Base-by-base conservation (phyloP, 768 basidiomycete species). In the Calocera cornea region DNA sequence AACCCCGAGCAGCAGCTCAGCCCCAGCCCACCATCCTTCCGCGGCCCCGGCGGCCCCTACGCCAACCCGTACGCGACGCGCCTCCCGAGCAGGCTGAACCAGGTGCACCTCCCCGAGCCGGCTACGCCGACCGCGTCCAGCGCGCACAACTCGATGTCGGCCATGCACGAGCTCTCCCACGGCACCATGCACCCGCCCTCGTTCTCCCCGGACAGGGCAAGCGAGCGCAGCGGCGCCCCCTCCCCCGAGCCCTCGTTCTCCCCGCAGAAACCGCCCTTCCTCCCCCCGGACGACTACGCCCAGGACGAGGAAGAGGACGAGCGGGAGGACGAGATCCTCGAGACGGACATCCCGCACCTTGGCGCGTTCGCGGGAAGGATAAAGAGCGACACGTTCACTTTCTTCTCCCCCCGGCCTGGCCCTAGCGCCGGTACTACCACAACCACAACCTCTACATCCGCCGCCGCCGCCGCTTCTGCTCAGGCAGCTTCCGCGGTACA, bases 351-450 rank as follows among this genome's bases (percentile, higher is more conserved):
- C 63, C 81, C 83, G 2, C 79, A 82, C 68, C 81, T 82, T 31
- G 71, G 71, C 73, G 75, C 64, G 2, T 72, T 72, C 16, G 78
- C 80, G 64, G 81, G 79, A 14, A 80, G 77, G 22, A 84, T 80
- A 68, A 75, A 81, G 17, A 80, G 78, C 69, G 66, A 83, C 63
- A 81, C 82, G 10, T 86, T 84, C 73, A 82, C 83, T 69, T 93
- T 93, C 73, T 91, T 91, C 0, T 93, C 92, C 73, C 75, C 84
- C 79, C 85, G n/a, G 86, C 89, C 71, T 76, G 70, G n/a, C n/a
- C n/a, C n/a, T n/a, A n/a, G n/a, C n/a, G n/a, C n/a, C n/a, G n/a
- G n/a, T n/a, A n/a, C n/a, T n/a, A 72, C 71, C 67, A 71, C 63
- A 75, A 77, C 71, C n/a, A 64, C 68, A 1, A 68, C 69, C 27